Evolutionary conservation across 192 early-diverging fungal genomes (phyloP).

Genomic region (Jimgerdemannia lactiflua): DNA sequence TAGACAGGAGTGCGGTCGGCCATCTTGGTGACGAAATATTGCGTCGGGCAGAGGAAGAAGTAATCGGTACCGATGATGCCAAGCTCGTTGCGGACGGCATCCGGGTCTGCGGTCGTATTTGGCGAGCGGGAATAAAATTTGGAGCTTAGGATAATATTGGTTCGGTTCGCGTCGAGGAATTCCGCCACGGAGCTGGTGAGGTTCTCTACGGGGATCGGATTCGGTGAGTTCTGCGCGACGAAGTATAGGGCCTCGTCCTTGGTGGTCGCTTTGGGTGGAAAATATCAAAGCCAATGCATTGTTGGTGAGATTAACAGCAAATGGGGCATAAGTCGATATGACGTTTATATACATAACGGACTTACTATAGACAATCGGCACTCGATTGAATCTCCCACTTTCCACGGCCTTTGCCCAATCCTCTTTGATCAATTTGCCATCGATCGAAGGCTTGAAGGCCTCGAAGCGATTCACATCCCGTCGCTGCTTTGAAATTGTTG

Average conservation of each 20-base stretch:
- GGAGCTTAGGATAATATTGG: not conserved
- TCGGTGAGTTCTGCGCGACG: not conserved
- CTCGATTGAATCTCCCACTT: constrained; percentile 30
- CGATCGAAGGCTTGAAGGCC: constrained; percentile 23
- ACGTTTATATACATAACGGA: constrained; percentile 16
- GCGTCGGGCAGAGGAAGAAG: constrained; percentile 27
- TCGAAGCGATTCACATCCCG: constrained; percentile 13
- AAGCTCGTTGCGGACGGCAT: constrained; percentile 7
- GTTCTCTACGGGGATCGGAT: not conserved
- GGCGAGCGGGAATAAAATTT: not conserved
- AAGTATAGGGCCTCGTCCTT: not conserved
- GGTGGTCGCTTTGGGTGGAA: not conserved
- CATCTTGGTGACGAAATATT: constrained; percentile 16
- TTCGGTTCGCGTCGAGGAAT: too few relatives aligned
- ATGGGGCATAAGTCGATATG: not conserved
- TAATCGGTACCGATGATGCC: constrained; percentile 12
- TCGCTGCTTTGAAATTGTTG: not conserved
- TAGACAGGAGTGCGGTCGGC: constrained; percentile 17
- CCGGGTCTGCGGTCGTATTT: not conserved
- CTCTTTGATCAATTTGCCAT: constrained; percentile 19
- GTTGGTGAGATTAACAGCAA: not conserved
- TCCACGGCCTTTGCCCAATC: constrained; percentile 31
- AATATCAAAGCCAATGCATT: not conserved
- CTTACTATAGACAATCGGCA: constrained; percentile 18
- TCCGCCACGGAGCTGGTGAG: too few relatives aligned